phyloP scores from a whole-genome alignment of 2,329 filamentous ascomycete species.

The Monosporascus cannonballus region DNA sequence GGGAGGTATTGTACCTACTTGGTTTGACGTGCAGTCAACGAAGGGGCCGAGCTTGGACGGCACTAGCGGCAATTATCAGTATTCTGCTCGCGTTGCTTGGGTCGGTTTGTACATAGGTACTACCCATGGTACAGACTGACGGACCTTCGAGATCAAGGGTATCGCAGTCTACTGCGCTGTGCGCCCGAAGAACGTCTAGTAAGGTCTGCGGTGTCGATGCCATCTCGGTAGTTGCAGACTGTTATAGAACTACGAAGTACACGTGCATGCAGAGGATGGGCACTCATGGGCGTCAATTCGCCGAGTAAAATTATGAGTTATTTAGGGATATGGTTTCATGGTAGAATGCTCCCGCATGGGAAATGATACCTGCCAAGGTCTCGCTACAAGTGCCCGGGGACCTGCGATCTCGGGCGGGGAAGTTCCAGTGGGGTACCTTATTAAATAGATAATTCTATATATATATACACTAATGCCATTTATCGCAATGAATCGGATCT shows the following conservation, averaged over 20 bases:
- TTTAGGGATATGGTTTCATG: too few relatives aligned
- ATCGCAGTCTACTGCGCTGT: constrained; percentile 45
- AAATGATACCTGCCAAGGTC: too few relatives aligned
- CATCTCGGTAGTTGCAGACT: constrained; percentile 5
- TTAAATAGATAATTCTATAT: too few relatives aligned
- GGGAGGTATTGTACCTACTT: constrained; percentile 27
- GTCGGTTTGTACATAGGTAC: too few relatives aligned
- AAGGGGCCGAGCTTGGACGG: constrained; percentile 40
- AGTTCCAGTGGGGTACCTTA: too few relatives aligned
- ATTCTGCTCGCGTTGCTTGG: neutral
- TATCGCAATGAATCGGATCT: too few relatives aligned
- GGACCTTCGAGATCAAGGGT: constrained; percentile 42
- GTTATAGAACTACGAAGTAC: too few relatives aligned
- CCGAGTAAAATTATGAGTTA: too few relatives aligned
- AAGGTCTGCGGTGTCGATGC: constrained; percentile 19
- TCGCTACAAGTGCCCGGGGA: neutral
- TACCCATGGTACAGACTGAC: neutral
- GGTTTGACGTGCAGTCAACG: constrained; percentile 48
- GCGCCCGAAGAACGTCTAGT: constrained; percentile 36
- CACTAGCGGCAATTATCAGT: constrained; percentile 26
- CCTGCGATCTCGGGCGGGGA: neutral
- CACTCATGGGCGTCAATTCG: too few relatives aligned
- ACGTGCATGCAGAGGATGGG: too few relatives aligned
- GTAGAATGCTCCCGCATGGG: too few relatives aligned
- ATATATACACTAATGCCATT: too few relatives aligned